Conservation (phyloP, 169 alveolate genomes). For the Cryptosporidium parvum region DNA sequence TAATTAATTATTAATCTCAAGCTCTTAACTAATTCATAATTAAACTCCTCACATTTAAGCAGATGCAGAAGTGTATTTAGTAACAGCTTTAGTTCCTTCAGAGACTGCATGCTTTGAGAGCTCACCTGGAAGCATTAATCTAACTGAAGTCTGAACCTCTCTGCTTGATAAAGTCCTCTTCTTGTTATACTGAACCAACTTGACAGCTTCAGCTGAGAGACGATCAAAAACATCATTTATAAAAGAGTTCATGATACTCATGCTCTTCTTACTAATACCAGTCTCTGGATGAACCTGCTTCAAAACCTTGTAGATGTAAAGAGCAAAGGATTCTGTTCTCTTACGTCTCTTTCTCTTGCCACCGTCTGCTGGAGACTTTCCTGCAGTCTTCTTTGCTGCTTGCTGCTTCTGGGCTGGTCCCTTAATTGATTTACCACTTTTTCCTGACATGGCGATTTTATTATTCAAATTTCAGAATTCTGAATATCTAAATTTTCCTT, state of each 20-base stretch:
- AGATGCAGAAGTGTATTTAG: constrained; percentile 94
- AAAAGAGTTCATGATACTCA: constrained; percentile 99
- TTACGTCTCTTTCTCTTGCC: constrained; percentile 91
- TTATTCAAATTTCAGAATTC: constrained; percentile 1
- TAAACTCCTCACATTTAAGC: constrained; percentile 78
- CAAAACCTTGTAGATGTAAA: constrained; percentile 98
- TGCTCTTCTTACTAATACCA: constrained; percentile 97
- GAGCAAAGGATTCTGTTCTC: constrained; percentile 96
- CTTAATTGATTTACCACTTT: constrained; percentile 76
- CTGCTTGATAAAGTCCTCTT: constrained; percentile 98
- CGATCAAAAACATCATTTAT: constrained; percentile 97
- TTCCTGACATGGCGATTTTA: constrained; percentile 86
- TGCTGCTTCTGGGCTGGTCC: constrained; percentile 89
- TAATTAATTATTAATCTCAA: constrained; percentile 12
- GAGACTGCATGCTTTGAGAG: constrained; percentile 99
- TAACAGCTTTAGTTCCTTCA: constrained; percentile 99
- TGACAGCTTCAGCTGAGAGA: constrained; percentile 96
- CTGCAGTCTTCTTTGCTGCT: constrained; percentile 91
- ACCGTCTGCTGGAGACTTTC: constrained; percentile 86
- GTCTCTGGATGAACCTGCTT: constrained; percentile 99
- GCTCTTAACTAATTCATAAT: constrained; percentile 31
- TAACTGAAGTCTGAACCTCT: constrained; percentile 98
- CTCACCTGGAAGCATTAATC: constrained; percentile 99
- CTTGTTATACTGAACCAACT: constrained; percentile 96
- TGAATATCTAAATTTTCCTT: constrained; percentile 26